Evolutionary conservation across 2,329 filamentous ascomycete species (phyloP).

Genomic region (Fonsecaea pedrosoi): DNA sequence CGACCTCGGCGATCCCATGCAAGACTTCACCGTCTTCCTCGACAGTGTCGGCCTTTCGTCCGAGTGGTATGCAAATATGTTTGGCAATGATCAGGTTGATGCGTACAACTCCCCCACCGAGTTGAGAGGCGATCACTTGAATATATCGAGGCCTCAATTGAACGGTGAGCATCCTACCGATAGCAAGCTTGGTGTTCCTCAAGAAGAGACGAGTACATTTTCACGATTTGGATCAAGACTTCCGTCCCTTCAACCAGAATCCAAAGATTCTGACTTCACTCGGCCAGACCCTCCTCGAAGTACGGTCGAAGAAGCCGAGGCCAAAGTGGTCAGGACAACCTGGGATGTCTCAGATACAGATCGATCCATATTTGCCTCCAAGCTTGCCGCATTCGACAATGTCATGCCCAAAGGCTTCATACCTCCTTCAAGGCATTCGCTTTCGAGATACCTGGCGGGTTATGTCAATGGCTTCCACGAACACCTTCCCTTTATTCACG

Average conservation of each 20-base stretch:
- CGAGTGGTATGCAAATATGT: constrained; percentile 57
- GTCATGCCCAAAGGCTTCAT: constrained; percentile 56
- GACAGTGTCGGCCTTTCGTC: constrained; percentile 58
- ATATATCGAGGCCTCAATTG: constrained; percentile 46
- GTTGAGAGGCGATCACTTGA: constrained; percentile 46
- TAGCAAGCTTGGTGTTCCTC: constrained; percentile 47
- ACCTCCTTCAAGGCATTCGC: constrained; percentile 56
- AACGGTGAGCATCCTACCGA: constrained; percentile 51
- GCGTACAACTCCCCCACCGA: constrained; percentile 47
- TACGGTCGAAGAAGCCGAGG: constrained; percentile 46
- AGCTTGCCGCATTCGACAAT: constrained; percentile 54
- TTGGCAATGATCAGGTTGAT: constrained; percentile 46
- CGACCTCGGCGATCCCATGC: constrained; percentile 56
- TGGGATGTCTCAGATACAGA: constrained; percentile 57
- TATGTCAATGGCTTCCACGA: constrained; percentile 60
- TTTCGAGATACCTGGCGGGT: constrained; percentile 59
- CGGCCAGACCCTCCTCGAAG: constrained; percentile 47
- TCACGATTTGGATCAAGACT: constrained; percentile 57
- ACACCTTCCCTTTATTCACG: constrained; percentile 60
- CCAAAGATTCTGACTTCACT: constrained; percentile 50
- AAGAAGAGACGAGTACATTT: constrained; percentile 50
- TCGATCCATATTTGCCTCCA: constrained; percentile 53
- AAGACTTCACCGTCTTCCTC: constrained; percentile 57
- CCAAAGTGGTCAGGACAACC: constrained; percentile 48
- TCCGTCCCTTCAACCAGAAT: constrained; percentile 56